A percentile compares a stretch with the other conserved stretches of the same genome.
phyloP scores from a whole-genome alignment of 1,284 basidiomycete species.

The Cystobasidium slooffiae region DNA sequence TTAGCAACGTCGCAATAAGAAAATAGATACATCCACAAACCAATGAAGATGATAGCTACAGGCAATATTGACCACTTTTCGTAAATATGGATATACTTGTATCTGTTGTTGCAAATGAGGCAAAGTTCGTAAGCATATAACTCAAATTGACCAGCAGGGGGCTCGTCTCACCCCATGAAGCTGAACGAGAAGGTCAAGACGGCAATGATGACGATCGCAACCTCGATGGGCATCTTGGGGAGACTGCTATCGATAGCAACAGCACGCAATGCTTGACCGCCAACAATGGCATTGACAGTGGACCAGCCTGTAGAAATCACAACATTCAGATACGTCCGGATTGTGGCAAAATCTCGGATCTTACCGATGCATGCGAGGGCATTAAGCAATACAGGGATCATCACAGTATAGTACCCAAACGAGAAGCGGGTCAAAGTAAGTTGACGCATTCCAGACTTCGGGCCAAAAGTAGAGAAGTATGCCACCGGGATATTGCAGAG shows the following conservation, averaged over 20 bases:
- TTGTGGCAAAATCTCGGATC: neutral
- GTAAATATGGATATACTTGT: slow-evolving; percentile 62
- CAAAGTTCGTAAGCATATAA: slow-evolving; percentile 57
- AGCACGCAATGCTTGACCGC: slow-evolving; percentile 50
- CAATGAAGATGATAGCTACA: slow-evolving; percentile 72
- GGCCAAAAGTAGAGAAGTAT: slow-evolving; percentile 56
- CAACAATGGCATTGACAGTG: slow-evolving; percentile 55
- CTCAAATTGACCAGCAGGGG: slow-evolving; percentile 52
- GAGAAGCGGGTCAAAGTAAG: slow-evolving; percentile 58
- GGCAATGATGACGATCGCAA: slow-evolving; percentile 57
- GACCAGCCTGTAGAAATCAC: slow-evolving; percentile 5
- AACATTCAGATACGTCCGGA: neutral
- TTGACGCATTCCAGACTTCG: slow-evolving; percentile 57
- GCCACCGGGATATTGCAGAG: slow-evolving; percentile 54
- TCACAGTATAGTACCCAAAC: slow-evolving; percentile 55
- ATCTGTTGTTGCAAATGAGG: slow-evolving; percentile 61
- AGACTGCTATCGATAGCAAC: slow-evolving; percentile 51
- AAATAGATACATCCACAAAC: neutral
- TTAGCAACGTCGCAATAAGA: slow-evolving; percentile 51
- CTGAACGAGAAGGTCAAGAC: slow-evolving; percentile 49
- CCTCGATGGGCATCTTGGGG: slow-evolving; percentile 54
- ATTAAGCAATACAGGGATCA: slow-evolving; percentile 50
- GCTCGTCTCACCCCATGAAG: slow-evolving; percentile 40
- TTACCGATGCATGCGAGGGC: slow-evolving; percentile 48
- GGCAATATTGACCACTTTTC: slow-evolving; percentile 78